Evolutionary conservation across 768 basidiomycete species (phyloP).

Genomic region (Lyophyllum semitale): DNA sequence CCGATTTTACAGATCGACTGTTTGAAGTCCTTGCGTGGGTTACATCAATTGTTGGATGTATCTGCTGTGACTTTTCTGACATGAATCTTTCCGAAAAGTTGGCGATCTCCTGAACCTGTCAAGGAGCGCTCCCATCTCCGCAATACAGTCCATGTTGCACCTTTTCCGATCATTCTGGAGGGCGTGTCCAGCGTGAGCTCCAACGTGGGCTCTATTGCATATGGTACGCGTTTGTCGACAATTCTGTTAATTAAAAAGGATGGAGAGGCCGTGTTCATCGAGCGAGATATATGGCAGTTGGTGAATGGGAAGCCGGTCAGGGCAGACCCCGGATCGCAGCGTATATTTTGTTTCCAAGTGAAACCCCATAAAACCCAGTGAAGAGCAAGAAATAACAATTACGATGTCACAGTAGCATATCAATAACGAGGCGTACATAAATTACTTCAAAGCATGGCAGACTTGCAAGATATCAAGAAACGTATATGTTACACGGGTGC

Average conservation of each 20-base stretch:
- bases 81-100: slow-evolving; percentile 38
- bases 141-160: slow-evolving; percentile 64
- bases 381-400: slow-evolving; percentile 11
- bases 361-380: slow-evolving; percentile 5
- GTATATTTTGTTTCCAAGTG: slow-evolving; percentile 52
- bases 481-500: slow-evolving; percentile 7
- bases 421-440: slow-evolving; percentile 8
- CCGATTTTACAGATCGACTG: slow-evolving; percentile 55
- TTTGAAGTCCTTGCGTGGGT: slow-evolving; percentile 75
- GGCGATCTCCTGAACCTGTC: slow-evolving; percentile 46
- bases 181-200: slow-evolving; percentile 15
- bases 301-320: slow-evolving; percentile 39
- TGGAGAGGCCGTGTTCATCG: slow-evolving; percentile 66
- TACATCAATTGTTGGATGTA: slow-evolving; percentile 17
- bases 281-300: slow-evolving; percentile 68
- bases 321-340: slow-evolving; percentile 44
- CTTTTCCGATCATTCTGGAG: slow-evolving; percentile 41
- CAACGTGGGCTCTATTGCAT: slow-evolving; percentile 29
- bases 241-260: slow-evolving; percentile 64
- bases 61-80: slow-evolving; percentile 24
- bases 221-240: slow-evolving; percentile 76
- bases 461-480: slow-evolving; percentile 20
- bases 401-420: slow-evolving; percentile 22
- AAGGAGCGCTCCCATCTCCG: slow-evolving; percentile 53
- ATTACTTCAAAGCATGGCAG: slow-evolving; percentile 4